Percentiles rank a stretch among this genome's conserved stretches.
Evolutionary conservation across 192 early-diverging fungal genomes (phyloP).

Genomic region (Coemansia sp.): DNA sequence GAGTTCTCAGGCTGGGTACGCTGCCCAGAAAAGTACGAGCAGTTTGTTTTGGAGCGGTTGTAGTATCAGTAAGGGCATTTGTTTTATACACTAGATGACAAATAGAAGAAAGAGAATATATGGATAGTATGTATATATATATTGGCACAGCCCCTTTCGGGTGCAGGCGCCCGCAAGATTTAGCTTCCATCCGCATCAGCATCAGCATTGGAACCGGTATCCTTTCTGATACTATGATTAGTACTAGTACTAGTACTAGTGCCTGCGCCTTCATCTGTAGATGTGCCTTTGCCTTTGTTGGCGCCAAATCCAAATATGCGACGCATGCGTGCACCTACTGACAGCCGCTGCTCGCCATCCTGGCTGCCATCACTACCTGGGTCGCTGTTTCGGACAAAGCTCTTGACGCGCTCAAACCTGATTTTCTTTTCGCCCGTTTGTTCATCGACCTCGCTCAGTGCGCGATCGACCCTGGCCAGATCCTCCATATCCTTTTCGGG

Average conservation of each 20-base stretch:
- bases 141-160: too few species aligned
- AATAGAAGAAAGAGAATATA: neutral
- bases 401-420: constrained; percentile 24
- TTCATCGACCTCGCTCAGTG: constrained; percentile 18
- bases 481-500: constrained; percentile 12
- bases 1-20: constrained; percentile 28
- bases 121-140: neutral
- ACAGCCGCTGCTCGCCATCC: constrained; percentile 4
- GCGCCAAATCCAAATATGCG: constrained; percentile 25
- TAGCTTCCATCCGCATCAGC: too few species aligned
- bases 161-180: too few species aligned
- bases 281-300: neutral
- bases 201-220: too few species aligned
- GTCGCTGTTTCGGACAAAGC: constrained; percentile 6
- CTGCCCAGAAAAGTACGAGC: constrained; percentile 20
- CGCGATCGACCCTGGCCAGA: constrained; percentile 11
- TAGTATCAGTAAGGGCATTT: too few species aligned
- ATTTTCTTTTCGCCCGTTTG: constrained; percentile 24
- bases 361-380: neutral
- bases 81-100: too few species aligned
- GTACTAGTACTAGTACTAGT: too few species aligned
- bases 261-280: neutral
- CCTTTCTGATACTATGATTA: too few species aligned
- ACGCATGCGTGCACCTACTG: constrained; percentile 38
- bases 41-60: too few species aligned